Base-by-base conservation (phyloP, 768 basidiomycete genomes). In the Pleurotus pulmonarius region DNA sequence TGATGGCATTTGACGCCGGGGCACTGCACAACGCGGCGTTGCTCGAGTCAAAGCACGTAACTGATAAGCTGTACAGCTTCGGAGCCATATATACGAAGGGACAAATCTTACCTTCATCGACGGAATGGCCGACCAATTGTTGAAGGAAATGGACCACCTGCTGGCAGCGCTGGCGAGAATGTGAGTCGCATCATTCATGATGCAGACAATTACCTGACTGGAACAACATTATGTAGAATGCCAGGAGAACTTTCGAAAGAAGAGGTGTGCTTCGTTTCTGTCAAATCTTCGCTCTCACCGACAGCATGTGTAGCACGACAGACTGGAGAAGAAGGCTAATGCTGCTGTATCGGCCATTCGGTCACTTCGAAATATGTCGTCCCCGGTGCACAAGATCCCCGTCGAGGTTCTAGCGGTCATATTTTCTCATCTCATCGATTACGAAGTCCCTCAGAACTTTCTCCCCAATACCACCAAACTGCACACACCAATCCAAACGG, bases 301-400 rank as follows among this genome's bases (percentile, higher is more conserved):
- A 34, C 29, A 34, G 29, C 9, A 34, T 11, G 9, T 16, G 12
- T n/a, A 53, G 51, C 51, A 40, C 18, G 51, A 53, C 41, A 20
- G 39, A 20, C 38, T 53, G 11, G 51, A 53, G 20, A 40, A 22
- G 39, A 39, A 53, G 39, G 51, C 51, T 7, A 53, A 53, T 25
- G n/a, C 22, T 38, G 51, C 51, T 41, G 51, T 53, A 41, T 53
- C 51, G 2, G 20, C 51, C 24, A 53, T 53, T 22, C 37, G 51
- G n/a, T 53, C 51, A 12, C 51, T 53, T 3, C 51, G 51, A 18
- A 53, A 53, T 22, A 53, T 53, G 51, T 53, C 51, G 39, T 53
- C 51, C 11, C 51, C 51, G 5, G 16, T 53, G 15, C 39, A 53
- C 41, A 34, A 53, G 41, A 38, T 53, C 15, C 51, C 51, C 51